Conservation (phyloP, 805 yeast species). For the Candida maris region DNA sequence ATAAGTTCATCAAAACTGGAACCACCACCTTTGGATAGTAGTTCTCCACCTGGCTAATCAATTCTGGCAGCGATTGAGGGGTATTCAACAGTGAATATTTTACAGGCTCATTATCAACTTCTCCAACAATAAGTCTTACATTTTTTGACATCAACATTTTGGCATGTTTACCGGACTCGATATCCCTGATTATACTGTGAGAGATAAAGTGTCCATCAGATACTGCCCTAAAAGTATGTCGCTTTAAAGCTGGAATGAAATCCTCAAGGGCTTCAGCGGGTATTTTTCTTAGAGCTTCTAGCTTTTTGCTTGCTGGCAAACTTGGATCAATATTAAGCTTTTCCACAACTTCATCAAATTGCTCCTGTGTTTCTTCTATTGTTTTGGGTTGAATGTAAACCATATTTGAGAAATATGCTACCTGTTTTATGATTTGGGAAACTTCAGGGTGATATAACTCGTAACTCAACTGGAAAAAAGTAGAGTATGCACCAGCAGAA, state of each 20-base stretch:
- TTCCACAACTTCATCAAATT: conserved; percentile 34
- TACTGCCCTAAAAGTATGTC: conserved; percentile 35
- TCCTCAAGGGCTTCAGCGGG: conserved; percentile 16
- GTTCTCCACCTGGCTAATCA: conserved; percentile 32
- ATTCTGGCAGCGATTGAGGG: conserved; percentile 26
- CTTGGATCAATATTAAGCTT: conserved; percentile 13
- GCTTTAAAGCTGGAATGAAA: conserved; percentile 17
- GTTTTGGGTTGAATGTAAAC: conserved; percentile 38
- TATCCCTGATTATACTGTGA: conserved; percentile 29
- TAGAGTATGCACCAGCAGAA: conserved; percentile 44
- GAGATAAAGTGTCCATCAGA: conserved; percentile 38
- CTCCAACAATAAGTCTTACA: conserved; percentile 31
- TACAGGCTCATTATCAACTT: conserved; percentile 33
- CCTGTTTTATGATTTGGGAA: conserved; percentile 37
- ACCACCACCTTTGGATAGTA: conserved; percentile 34
- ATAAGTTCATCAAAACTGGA: conserved; percentile 20
- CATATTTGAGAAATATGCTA: conserved; percentile 34
- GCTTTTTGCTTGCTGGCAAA: conserved; percentile 3
- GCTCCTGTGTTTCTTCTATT: conserved; percentile 32
- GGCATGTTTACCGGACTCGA: conserved; percentile 29
- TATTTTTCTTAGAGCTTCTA: conserved; percentile 4
- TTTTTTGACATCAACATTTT: conserved; percentile 17
- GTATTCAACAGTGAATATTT: conserved; percentile 31
- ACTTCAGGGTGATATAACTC: conserved; percentile 40
- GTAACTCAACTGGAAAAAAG: conserved; percentile 40